Conservation (phyloP, 192 early-diverging fungal species). For the Diversispora eburnea region DNA sequence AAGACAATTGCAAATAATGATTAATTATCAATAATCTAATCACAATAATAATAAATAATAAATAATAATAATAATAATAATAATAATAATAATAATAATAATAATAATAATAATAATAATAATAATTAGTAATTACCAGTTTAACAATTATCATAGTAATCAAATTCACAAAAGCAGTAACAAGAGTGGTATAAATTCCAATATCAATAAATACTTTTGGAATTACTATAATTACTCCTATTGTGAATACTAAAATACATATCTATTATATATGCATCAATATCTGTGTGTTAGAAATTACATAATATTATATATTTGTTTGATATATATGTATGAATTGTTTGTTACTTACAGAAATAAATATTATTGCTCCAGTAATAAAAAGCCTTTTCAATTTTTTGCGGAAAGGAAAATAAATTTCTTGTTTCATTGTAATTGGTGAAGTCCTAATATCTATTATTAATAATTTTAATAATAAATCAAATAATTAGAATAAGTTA, state of each 20-base stretch:
- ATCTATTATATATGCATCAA: constrained; percentile 22
- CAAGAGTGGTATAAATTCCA: background rate
- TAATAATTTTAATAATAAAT: background rate
- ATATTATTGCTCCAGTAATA: constrained; percentile 41
- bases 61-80: no score
- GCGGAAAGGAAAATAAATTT: constrained; percentile 41
- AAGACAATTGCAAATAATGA: no score
- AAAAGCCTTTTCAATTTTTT: constrained; percentile 35
- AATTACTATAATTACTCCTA: constrained; percentile 37
- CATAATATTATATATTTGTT: background rate
- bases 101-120: no score
- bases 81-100: no score
- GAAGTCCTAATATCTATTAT: constrained; percentile 34
- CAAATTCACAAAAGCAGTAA: constrained; percentile 46
- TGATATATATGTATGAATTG: background rate
- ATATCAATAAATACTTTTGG: constrained; percentile 22
- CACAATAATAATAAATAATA: no score
- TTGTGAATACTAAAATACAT: constrained; percentile 43
- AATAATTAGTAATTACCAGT: constrained; percentile 36
- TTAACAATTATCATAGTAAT: constrained; percentile 49
- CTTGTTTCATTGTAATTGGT: constrained; percentile 48
- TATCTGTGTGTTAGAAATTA: background rate
- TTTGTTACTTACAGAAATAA: constrained; percentile 35
- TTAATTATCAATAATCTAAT: no score
- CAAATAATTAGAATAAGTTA: background rate